Percentiles rank a stretch among this genome's conserved stretches.
phyloP scores from a whole-genome alignment of 1,139 yeast genomes.

The Barnettozyma hawaiiensis region DNA sequence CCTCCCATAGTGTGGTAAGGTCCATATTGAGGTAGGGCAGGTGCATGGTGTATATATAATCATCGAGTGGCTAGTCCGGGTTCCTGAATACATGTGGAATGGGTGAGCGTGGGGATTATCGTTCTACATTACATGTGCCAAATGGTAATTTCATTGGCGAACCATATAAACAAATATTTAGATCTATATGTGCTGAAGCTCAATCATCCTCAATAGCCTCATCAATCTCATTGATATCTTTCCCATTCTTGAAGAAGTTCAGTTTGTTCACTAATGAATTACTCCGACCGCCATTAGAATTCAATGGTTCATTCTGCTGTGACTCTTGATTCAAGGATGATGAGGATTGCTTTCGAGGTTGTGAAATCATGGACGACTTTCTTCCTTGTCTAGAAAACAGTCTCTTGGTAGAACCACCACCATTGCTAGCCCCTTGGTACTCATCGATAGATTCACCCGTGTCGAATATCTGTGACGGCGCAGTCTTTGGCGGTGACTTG shows the following conservation, averaged over 20 bases:
- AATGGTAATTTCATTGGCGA: too few relatives aligned
- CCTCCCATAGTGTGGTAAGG: too few relatives aligned
- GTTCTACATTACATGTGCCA: too few relatives aligned
- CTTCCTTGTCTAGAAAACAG: slow-evolving; percentile 18
- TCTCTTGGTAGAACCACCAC: slow-evolving; percentile 14
- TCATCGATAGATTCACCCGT: slow-evolving; percentile 19
- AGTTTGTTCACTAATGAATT: slow-evolving; percentile 20
- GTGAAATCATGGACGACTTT: slow-evolving; percentile 12
- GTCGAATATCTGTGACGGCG: slow-evolving; percentile 9
- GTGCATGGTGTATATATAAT: too few relatives aligned
- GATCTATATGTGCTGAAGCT: neutral
- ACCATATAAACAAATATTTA: too few relatives aligned
- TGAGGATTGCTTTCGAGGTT: slow-evolving; percentile 19
- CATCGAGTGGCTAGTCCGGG: too few relatives aligned
- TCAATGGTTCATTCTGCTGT: slow-evolving; percentile 6
- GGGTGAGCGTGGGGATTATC: too few relatives aligned
- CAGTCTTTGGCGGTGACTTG: slow-evolving; percentile 20
- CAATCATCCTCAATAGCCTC: slow-evolving; percentile 18
- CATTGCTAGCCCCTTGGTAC: slow-evolving; percentile 8
- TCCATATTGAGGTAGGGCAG: too few relatives aligned
- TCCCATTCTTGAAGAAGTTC: slow-evolving; percentile 19
- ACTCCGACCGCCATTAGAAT: slow-evolving; percentile 5
- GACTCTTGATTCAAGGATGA: slow-evolving; percentile 17
- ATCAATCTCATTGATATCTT: slow-evolving; percentile 13
- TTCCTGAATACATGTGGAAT: too few relatives aligned